These are phyloP conservation scores for Pythium vanterpoolii DNA, from an alignment of 352 stramenopile genomes.

Conservation along the genomic window DNA sequence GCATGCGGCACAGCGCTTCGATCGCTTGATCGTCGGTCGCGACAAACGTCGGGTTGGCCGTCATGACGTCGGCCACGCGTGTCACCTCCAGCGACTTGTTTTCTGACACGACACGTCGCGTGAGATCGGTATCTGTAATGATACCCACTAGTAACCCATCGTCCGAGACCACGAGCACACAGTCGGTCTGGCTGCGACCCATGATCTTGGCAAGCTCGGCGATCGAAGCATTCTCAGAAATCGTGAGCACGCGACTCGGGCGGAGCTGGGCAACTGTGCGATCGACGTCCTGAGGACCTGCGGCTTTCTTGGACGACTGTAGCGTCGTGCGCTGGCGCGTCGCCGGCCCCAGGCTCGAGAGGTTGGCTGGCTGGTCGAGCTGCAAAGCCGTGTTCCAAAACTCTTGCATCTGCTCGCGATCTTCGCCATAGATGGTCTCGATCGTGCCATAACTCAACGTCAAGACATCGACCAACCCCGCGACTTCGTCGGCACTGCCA, in stretches of 20 bases:
- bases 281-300: conserved; percentile 62
- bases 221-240: conserved; percentile 76
- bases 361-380: conserved; percentile 61
- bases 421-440: conserved; percentile 83
- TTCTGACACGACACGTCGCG: conserved; percentile 74
- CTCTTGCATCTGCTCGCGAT: conserved; percentile 87
- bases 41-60: conserved; percentile 79
- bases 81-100: conserved; percentile 73
- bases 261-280: conserved; percentile 79
- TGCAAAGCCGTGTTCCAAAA: conserved; percentile 88
- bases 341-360: conserved; percentile 23
- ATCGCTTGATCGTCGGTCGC: conserved; percentile 80
- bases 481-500: conserved; percentile 53
- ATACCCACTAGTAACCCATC: conserved; percentile 92
- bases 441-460: conserved; percentile 86
- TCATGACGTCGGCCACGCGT: conserved; percentile 79
- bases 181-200: conserved; percentile 88
- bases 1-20: conserved; percentile 80
- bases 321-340: conserved; percentile 56
- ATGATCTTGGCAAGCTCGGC: conserved; percentile 86
- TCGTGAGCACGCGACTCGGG: conserved; percentile 88
- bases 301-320: conserved; percentile 34
- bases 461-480: conserved; percentile 82
- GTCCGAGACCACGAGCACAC: conserved; percentile 90
- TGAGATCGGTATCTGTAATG: conserved; percentile 92